A percentile compares a stretch with the other conserved stretches of the same genome.
Conservation (phyloP, 768 basidiomycete species). For the Kwoniella europaea region DNA sequence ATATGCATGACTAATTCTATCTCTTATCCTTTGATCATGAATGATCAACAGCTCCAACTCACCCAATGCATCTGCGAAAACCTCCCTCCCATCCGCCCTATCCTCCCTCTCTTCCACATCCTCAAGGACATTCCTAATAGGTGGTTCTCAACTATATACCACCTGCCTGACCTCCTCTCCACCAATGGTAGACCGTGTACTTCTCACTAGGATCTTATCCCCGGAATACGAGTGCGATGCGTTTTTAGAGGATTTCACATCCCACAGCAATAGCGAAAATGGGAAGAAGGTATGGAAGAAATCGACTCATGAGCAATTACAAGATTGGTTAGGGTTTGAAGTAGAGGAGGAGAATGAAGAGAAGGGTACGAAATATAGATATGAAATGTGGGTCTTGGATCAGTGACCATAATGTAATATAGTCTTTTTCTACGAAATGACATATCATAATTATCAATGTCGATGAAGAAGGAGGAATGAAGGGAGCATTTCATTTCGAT, state of each 20-base stretch:
- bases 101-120: constrained; percentile 20
- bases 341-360: constrained; percentile 80
- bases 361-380: constrained; percentile 82
- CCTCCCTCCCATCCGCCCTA: constrained; percentile 24
- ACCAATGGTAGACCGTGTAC: constrained; percentile 73
- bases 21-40: too few relatives aligned
- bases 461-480: too few relatives aligned
- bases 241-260: constrained; percentile 75
- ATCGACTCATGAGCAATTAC: constrained; percentile 68
- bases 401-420: not conserved
- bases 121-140: constrained; percentile 79
- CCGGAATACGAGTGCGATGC: constrained; percentile 86
- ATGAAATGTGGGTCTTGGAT: constrained; percentile 84
- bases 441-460: not conserved
- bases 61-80: constrained; percentile 32
- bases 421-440: too few relatives aligned
- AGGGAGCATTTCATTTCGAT: too few relatives aligned
- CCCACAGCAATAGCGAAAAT: not conserved
- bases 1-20: too few relatives aligned
- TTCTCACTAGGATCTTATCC: constrained; percentile 79
- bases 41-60: constrained; percentile 11
- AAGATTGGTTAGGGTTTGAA: constrained; percentile 78
- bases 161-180: constrained; percentile 64
- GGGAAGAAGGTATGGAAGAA: constrained; percentile 63
- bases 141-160: constrained; percentile 84